Evolutionary conservation across 2,329 filamentous ascomycete genomes (phyloP).

Genomic region (Colletotrichum coccodes): DNA sequence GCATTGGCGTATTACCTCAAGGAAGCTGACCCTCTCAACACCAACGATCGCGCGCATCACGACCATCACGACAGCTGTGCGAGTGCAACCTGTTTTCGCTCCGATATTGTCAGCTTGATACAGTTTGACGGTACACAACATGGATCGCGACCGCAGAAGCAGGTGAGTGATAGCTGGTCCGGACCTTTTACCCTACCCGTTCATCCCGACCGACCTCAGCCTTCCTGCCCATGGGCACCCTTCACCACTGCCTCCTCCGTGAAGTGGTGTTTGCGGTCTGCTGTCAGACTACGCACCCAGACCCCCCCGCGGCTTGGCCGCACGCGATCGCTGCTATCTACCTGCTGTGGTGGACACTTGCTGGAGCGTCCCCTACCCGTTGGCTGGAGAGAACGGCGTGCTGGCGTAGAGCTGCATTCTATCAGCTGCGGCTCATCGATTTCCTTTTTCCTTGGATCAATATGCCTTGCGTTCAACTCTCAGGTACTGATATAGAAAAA

Average conservation of each 20-base stretch:
- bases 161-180: constrained; percentile 41
- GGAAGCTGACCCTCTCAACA: constrained; percentile 9
- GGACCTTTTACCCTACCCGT: background rate
- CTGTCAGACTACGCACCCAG: too few relatives aligned
- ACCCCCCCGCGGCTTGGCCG: background rate
- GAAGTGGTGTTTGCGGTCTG: background rate
- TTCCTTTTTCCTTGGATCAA: background rate
- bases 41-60: constrained; percentile 20
- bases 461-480: too few relatives aligned
- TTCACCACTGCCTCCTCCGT: background rate
- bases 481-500: background rate
- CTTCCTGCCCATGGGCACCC: background rate
- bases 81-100: background rate
- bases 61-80: background rate
- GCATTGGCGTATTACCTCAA: constrained; percentile 11
- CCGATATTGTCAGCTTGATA: background rate
- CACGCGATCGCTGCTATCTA: background rate
- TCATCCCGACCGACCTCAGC: background rate
- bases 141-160: constrained; percentile 50
- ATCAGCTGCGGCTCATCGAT: background rate
- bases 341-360: background rate
- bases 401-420: background rate
- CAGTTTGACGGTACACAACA: constrained; percentile 22
- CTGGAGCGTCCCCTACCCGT: background rate
- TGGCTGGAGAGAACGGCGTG: background rate